Evolutionary conservation across 192 early-diverging fungal species (phyloP).

Genomic region (Coemansia sp.): DNA sequence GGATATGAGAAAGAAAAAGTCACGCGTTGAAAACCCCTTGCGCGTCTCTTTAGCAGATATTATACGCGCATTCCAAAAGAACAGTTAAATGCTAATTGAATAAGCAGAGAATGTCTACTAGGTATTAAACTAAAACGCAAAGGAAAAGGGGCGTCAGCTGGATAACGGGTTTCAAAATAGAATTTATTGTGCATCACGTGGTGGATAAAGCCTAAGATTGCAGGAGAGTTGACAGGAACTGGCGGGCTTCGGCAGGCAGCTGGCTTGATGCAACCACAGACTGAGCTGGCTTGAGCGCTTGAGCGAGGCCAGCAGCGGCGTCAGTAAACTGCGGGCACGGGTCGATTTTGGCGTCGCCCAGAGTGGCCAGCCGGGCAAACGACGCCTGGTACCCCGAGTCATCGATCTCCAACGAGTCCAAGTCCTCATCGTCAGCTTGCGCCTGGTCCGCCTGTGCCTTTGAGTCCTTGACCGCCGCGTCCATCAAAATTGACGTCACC

Average conservation of each 20-base stretch:
- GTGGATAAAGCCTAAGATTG: not conserved
- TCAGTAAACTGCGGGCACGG: constrained; percentile 58
- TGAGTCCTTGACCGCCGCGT: constrained; percentile 37
- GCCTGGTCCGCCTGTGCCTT: constrained; percentile 30
- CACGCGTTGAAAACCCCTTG: not conserved
- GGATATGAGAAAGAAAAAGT: constrained; percentile 1
- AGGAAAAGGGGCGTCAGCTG: no score
- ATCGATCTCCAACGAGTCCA: constrained; percentile 74
- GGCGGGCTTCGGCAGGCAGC: constrained; percentile 15
- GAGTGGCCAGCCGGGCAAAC: constrained; percentile 75
- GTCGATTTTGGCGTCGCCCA: constrained; percentile 64
- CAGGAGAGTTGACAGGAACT: constrained; percentile 22
- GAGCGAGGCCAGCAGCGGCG: constrained; percentile 26
- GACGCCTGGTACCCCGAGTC: constrained; percentile 82
- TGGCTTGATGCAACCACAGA: constrained; percentile 16
- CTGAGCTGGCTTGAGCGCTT: constrained; percentile 32
- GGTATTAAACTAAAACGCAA: no score
- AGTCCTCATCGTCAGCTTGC: constrained; percentile 55
- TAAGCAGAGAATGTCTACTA: no score
- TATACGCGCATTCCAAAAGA: constrained; percentile 1
- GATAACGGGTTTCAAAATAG: not conserved
- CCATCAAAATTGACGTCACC: constrained; percentile 44
- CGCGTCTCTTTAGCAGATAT: not conserved
- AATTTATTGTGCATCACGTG: constrained; percentile 7
- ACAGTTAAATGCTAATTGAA: not conserved